Conservation (phyloP, 352 stramenopile genomes). For the Saprolegnia parasitica region DNA sequence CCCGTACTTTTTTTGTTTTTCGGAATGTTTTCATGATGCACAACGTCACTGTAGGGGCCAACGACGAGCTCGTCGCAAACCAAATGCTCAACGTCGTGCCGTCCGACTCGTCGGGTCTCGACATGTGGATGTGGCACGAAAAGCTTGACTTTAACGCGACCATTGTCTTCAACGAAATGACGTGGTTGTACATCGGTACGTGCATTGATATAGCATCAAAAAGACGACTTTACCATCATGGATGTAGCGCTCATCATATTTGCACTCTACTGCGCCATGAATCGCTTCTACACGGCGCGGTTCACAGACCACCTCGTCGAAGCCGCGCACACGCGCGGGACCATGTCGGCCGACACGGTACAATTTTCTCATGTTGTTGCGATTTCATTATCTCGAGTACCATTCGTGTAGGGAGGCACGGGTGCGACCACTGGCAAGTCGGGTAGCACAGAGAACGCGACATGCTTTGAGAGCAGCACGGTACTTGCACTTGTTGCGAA, state of each 20-base stretch:
- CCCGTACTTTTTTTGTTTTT: no score
- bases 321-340: background rate
- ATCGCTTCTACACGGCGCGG: slow-evolving; percentile 10
- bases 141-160: slow-evolving; percentile 24
- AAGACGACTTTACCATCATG: background rate
- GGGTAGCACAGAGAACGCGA: slow-evolving; percentile 3
- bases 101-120: slow-evolving; percentile 14
- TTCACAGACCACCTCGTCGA: slow-evolving; percentile 16
- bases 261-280: background rate
- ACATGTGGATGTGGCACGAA: slow-evolving; percentile 29
- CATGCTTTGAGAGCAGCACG: slow-evolving; percentile 24
- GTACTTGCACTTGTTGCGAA: background rate
- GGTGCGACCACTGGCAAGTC: background rate
- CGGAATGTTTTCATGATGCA: background rate
- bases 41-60: background rate
- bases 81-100: slow-evolving; percentile 22
- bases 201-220: no score
- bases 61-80: slow-evolving; percentile 17
- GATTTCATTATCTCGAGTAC: background rate
- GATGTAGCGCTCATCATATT: slow-evolving; percentile 8
- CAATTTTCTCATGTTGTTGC: no score
- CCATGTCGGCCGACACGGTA: background rate
- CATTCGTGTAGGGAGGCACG: background rate
- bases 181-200: slow-evolving; percentile 20
- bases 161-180: slow-evolving; percentile 19